Conservation (phyloP, 257 asterid species). For the Penstemon barbatus region DNA sequence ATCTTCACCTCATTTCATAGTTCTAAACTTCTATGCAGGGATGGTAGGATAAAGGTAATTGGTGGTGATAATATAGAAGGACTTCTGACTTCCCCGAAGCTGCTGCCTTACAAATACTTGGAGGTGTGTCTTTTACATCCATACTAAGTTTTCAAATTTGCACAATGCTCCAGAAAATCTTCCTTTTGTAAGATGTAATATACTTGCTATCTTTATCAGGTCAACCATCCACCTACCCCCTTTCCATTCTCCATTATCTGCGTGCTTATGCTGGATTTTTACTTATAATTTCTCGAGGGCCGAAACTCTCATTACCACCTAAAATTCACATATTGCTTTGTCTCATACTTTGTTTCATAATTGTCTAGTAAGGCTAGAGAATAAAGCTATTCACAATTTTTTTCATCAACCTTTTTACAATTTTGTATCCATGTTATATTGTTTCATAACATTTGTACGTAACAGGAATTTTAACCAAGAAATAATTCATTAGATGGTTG, state of each 20-base stretch:
- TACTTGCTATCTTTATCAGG: background rate
- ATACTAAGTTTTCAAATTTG: background rate
- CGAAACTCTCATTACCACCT: background rate
- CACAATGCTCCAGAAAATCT: constrained; percentile 8
- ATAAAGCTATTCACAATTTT: too few relatives aligned
- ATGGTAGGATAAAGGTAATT: constrained; percentile 85
- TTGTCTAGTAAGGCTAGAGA: too few relatives aligned
- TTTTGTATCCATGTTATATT: too few relatives aligned
- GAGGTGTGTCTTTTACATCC: constrained; percentile 53
- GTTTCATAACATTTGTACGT: background rate
- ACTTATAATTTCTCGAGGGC: background rate
- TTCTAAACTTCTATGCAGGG: constrained; percentile 53
- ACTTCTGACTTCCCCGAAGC: constrained; percentile 67
- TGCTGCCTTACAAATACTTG: constrained; percentile 72
- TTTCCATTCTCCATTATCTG: too few relatives aligned
- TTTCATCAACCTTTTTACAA: too few relatives aligned
- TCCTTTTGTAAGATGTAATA: background rate
- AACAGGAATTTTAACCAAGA: background rate
- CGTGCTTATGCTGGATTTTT: background rate
- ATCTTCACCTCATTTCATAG: constrained; percentile 22
- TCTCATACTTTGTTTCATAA: background rate
- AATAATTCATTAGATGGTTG: constrained; percentile 2
- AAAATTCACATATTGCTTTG: background rate
- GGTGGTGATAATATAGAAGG: constrained; percentile 94
- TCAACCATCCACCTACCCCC: constrained; percentile 5